These are phyloP conservation scores for Phialophora expanda DNA, from an alignment of 2,329 filamentous ascomycete genomes.

Conservation along the genomic window DNA sequence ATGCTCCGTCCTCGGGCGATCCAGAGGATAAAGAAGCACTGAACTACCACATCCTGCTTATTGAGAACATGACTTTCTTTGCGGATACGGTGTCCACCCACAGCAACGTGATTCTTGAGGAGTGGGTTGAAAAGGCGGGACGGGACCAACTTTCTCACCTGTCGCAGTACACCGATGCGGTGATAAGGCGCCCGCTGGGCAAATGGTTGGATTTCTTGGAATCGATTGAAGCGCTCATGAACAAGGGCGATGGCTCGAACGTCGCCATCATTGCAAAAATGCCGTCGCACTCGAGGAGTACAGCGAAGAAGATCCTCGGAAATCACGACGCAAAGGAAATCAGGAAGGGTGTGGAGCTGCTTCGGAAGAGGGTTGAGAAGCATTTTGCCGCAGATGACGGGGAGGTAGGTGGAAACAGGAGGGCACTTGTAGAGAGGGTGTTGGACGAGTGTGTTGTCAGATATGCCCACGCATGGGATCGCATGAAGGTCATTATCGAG, in stretches of 20 bases:
- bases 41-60: slow-evolving; percentile 95
- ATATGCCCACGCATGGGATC: slow-evolving; percentile 61
- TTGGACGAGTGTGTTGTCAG: slow-evolving; percentile 63
- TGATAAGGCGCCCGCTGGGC: slow-evolving; percentile 86
- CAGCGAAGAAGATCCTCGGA: slow-evolving; percentile 84
- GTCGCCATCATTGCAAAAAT: slow-evolving; percentile 72
- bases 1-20: slow-evolving; percentile 53
- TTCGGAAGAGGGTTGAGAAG: slow-evolving; percentile 93
- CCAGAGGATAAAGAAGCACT: slow-evolving; percentile 93
- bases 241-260: slow-evolving; percentile 46
- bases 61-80: slow-evolving; percentile 99
- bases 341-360: slow-evolving; percentile 83
- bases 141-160: slow-evolving; percentile 85
- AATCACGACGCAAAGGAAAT: slow-evolving; percentile 84
- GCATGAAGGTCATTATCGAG: slow-evolving; percentile 52
- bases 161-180: slow-evolving; percentile 81
- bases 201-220: slow-evolving; percentile 86
- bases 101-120: slow-evolving; percentile 74
- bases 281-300: slow-evolving; percentile 78
- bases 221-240: slow-evolving; percentile 74
- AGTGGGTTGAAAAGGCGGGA: slow-evolving; percentile 79
- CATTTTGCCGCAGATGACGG: slow-evolving; percentile 89
- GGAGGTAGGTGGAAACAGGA: slow-evolving; percentile 56
- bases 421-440: slow-evolving; percentile 64
- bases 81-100: slow-evolving; percentile 84